These are phyloP conservation scores for Stenogyne calaminthoides DNA, from an alignment of 305 asterid genomes.

Conservation along the genomic window DNA sequence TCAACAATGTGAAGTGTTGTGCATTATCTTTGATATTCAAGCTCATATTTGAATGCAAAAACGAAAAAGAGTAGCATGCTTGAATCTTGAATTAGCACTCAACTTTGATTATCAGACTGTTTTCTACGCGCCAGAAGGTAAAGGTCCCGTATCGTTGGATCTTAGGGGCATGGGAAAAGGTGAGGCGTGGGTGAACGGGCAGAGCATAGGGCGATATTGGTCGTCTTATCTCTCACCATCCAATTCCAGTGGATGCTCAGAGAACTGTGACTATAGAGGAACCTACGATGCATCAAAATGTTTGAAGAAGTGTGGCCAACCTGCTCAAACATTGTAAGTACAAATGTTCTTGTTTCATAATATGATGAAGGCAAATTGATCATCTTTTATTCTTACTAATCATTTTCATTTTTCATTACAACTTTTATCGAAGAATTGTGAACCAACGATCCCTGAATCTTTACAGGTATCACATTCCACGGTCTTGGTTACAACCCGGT, in stretches of 20 bases:
- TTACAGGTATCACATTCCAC: conserved; percentile 70
- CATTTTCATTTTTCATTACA: too few relatives aligned
- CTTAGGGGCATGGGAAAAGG: conserved; percentile 85
- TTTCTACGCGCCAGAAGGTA: conserved; percentile 65
- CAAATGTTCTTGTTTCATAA: too few relatives aligned
- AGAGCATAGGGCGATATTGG: conserved; percentile 76
- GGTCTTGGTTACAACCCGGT: conserved; percentile 64
- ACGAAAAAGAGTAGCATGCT: too few relatives aligned
- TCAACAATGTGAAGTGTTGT: too few relatives aligned
- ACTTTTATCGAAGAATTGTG: too few relatives aligned
- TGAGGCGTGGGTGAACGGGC: conserved; percentile 78
- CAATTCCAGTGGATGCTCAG: conserved; percentile 65
- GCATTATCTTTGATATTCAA: too few relatives aligned
- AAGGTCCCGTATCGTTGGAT: conserved; percentile 57
- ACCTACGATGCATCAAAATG: conserved; percentile 63
- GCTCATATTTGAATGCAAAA: background rate
- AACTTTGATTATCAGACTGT: conserved; percentile 41
- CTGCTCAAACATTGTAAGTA: conserved; percentile 51
- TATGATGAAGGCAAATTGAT: too few relatives aligned
- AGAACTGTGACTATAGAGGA: conserved; percentile 78
- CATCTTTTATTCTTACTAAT: too few relatives aligned
- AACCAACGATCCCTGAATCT: too few relatives aligned
- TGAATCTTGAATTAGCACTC: too few relatives aligned
- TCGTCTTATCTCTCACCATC: conserved; percentile 70
- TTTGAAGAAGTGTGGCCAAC: conserved; percentile 73